A percentile compares a stretch with the other conserved stretches of the same genome.
Conservation (phyloP, 2,329 filamentous ascomycete species). For the Aspergillus novoparasiticus region DNA sequence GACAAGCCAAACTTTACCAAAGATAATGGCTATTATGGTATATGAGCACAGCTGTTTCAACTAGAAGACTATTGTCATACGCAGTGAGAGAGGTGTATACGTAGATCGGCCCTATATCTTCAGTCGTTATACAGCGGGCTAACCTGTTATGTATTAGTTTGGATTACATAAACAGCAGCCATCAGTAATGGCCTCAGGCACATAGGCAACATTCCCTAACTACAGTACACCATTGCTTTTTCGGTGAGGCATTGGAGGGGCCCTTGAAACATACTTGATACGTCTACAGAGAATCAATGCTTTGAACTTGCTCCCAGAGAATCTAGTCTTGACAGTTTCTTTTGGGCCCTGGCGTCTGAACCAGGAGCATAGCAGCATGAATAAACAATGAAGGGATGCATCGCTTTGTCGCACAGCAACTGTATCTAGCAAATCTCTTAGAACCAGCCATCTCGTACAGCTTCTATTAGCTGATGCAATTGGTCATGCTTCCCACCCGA, state of each 20-base stretch:
- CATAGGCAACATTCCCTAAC: not conserved
- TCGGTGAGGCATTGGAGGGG: not conserved
- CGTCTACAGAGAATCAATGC: not conserved
- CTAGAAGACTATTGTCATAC: no score
- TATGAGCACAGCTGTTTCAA: no score
- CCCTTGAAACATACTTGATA: not conserved
- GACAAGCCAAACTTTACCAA: no score
- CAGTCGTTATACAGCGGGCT: not conserved
- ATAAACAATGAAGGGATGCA: not conserved
- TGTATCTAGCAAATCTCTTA: not conserved
- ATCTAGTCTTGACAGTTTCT: not conserved
- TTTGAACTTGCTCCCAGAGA: not conserved
- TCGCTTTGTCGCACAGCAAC: not conserved
- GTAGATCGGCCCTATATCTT: not conserved
- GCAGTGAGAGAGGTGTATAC: no score
- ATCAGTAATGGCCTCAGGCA: not conserved
- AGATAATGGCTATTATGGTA: no score
- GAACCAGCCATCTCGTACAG: not conserved
- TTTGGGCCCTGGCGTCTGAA: not conserved
- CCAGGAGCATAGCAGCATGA: not conserved
- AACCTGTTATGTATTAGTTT: not conserved
- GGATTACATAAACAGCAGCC: not conserved
- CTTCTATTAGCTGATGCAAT: not conserved
- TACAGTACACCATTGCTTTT: not conserved
- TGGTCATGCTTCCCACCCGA: not conserved